Percentiles rank a stretch among this genome's conserved stretches.
These are phyloP conservation scores for Dianthus caryophyllus DNA, from an alignment of 148 eudicot genomes.

Conservation along the genomic window DNA sequence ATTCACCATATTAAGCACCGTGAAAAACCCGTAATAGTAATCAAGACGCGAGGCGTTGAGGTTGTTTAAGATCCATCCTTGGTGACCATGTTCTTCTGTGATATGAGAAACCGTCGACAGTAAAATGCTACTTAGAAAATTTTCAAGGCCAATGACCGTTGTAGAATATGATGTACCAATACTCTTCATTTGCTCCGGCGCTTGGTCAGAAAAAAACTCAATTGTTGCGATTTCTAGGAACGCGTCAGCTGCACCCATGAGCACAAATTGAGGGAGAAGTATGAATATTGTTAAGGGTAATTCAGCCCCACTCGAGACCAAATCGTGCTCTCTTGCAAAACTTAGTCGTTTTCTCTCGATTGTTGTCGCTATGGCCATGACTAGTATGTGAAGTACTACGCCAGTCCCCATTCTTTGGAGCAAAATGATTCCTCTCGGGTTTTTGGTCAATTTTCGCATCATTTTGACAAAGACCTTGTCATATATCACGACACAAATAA, in stretches of 20 bases:
- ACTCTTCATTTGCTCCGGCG: conserved; percentile 85
- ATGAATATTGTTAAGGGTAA: conserved; percentile 57
- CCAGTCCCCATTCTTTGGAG: conserved; percentile 86
- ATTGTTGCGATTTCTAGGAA: conserved; percentile 62
- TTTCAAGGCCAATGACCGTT: conserved; percentile 60
- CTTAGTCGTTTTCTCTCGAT: conserved; percentile 49
- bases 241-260: conserved; percentile 72
- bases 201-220: conserved; percentile 84
- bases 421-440: conserved; percentile 67
- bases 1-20: conserved; percentile 48
- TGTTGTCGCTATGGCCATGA: conserved; percentile 43
- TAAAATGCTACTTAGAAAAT: conserved; percentile 61
- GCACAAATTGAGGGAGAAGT: conserved; percentile 59
- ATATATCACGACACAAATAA: conserved; percentile 51
- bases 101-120: conserved; percentile 47
- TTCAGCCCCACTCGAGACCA: conserved; percentile 44
- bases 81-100: conserved; percentile 42
- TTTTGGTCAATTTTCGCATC: conserved; percentile 40
- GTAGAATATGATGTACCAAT: conserved; percentile 70
- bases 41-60: conserved; percentile 73
- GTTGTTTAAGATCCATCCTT: conserved; percentile 74
- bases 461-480: conserved; percentile 50
- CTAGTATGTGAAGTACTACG: conserved; percentile 41
- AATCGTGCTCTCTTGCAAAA: conserved; percentile 43
- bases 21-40: conserved; percentile 60